Percentiles rank a stretch among this genome's conserved stretches.
Conservation (phyloP, 2,329 filamentous ascomycete species). For the Penicillium sp. region DNA sequence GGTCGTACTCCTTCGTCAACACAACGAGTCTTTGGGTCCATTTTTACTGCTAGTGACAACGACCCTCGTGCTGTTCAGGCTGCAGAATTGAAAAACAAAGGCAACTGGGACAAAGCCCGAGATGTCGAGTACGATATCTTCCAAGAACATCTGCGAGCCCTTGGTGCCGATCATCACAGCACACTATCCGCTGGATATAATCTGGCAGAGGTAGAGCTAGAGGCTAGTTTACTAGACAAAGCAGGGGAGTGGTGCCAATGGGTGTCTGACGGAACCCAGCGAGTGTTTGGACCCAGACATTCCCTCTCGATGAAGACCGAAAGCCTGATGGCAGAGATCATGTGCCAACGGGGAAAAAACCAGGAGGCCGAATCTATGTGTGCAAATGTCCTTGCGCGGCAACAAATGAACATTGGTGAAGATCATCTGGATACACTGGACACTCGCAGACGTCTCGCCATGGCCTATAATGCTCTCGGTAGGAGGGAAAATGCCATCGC, state of each 20-base stretch:
- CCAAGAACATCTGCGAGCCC: constrained; percentile 32
- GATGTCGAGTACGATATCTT: constrained; percentile 34
- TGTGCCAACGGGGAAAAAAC: constrained; percentile 28
- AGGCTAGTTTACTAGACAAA: constrained; percentile 28
- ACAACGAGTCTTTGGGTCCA: constrained; percentile 21
- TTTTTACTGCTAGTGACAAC: constrained; percentile 29
- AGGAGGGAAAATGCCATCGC: constrained; percentile 29
- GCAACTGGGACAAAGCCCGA: constrained; percentile 35
- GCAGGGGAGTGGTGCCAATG: constrained; percentile 36
- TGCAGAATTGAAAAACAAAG: constrained; percentile 32
- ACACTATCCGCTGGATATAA: constrained; percentile 33
- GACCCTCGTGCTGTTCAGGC: constrained; percentile 33
- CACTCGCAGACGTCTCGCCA: constrained; percentile 32
- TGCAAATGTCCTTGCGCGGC: constrained; percentile 36
- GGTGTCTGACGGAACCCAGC: constrained; percentile 32
- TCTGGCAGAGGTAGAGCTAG: constrained; percentile 34
- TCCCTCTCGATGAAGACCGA: constrained; percentile 34
- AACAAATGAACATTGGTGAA: constrained; percentile 38
- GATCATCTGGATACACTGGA: constrained; percentile 35
- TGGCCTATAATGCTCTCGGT: constrained; percentile 27
- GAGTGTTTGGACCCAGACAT: constrained; percentile 32
- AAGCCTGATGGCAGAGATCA: constrained; percentile 33
- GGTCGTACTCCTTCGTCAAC: constrained; percentile 11
- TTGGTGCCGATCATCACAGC: constrained; percentile 35
- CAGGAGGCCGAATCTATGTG: constrained; percentile 36